phyloP scores from a whole-genome alignment of 176 grass and related monocot species.

The Tillandsia leiboldiana region DNA sequence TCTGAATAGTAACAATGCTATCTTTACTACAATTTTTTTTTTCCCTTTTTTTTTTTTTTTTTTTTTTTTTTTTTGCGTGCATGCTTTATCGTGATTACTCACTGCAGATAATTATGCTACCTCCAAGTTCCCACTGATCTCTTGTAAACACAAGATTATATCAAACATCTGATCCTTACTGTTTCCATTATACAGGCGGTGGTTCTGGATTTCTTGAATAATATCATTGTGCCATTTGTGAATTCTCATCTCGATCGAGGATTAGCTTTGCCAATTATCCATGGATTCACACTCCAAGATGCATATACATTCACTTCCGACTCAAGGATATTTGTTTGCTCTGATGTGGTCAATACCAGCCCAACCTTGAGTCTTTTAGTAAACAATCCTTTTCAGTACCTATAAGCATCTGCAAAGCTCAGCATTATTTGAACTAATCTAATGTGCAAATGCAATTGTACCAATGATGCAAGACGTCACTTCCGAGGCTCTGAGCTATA shows the following conservation, averaged over 20 bases:
- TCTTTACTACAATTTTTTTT: background rate
- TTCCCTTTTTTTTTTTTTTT: background rate
- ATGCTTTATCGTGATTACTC: background rate
- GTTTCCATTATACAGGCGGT: constrained; percentile 38
- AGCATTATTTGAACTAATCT: background rate
- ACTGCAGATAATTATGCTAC: background rate
- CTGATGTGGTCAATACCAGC: constrained; percentile 56
- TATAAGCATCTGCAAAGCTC: background rate
- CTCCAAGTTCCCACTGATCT: background rate
- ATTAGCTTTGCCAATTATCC: constrained; percentile 46
- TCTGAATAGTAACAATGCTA: background rate
- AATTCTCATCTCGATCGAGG: constrained; percentile 57
- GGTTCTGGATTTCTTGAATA: constrained; percentile 73
- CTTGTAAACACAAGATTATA: background rate
- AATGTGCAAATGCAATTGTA: background rate
- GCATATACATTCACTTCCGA: constrained; percentile 39
- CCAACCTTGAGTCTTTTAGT: constrained; percentile 11
- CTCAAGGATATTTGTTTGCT: constrained; percentile 54
- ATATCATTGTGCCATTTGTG: constrained; percentile 51
- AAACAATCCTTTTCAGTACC: no score
- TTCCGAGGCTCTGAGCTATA: no score
- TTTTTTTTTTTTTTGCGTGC: background rate
- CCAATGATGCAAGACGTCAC: background rate
- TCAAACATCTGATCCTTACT: constrained; percentile 13
- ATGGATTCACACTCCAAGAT: constrained; percentile 72